A percentile compares a stretch with the other conserved stretches of the same genome.
Evolutionary conservation across 2,329 filamentous ascomycete genomes (phyloP).

Genomic region (Monilinia laxa): DNA sequence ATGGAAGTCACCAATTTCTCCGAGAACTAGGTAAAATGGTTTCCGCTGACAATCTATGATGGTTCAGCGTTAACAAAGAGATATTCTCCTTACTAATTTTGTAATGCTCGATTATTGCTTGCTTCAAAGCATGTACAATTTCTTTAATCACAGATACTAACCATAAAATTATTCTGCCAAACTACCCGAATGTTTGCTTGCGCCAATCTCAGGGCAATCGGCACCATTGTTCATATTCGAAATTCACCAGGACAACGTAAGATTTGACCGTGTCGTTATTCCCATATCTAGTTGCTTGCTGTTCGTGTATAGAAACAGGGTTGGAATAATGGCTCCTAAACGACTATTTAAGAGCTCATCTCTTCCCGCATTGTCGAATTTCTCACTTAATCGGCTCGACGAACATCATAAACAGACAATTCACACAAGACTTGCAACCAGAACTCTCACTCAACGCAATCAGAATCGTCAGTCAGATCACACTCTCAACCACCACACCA

Average conservation of each 20-base stretch:
- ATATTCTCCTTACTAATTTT: background rate
- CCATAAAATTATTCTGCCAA: background rate
- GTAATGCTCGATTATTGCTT: background rate
- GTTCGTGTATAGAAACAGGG: background rate
- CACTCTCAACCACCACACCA: background rate
- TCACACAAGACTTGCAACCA: background rate
- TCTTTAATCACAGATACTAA: background rate
- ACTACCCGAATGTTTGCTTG: background rate
- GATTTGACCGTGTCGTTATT: background rate
- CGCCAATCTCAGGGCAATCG: background rate
- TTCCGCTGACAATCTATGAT: background rate
- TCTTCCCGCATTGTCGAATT: background rate
- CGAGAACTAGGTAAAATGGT: background rate
- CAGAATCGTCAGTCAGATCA: slow-evolving; percentile 4
- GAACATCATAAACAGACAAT: slow-evolving; percentile 1
- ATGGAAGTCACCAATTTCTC: background rate
- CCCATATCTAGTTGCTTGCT: background rate
- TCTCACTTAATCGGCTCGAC: background rate
- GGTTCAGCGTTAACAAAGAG: background rate
- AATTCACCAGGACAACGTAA: background rate
- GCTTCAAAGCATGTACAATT: background rate
- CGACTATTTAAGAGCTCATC: background rate
- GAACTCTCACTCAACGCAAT: background rate
- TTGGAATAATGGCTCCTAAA: background rate
- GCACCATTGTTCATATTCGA: background rate